Evolutionary conservation across 441 rosid genomes (phyloP), one percentile per base, ranked within the genome.

Genomic region (Euphorbia schlechtendalii): DNA sequence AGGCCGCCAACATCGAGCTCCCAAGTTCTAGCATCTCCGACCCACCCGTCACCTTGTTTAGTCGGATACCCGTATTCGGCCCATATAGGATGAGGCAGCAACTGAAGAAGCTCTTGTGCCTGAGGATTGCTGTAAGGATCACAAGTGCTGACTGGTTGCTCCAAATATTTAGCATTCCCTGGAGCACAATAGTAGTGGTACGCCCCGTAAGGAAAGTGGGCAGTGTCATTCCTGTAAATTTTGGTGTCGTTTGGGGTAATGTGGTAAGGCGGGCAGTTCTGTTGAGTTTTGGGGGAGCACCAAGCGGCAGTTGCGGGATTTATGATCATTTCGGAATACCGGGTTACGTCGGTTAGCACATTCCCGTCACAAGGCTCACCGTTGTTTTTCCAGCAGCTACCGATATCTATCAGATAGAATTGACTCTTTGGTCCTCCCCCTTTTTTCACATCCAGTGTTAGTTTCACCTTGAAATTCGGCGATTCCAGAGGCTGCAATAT

Each of bases 61-160:
- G 91, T 79, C 7, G 97, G 93, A 68, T 86, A 90, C 36, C 97
- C 96, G 28, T 82, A 90, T 32, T 85, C 82, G 13, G 78, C 87
- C 97, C 97, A 90, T 27, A 88, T 84, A 0, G 91, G 93, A 69
- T 90, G 90, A 8, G 96, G 97, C 76, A 90, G 75, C 59, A 90
- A 76, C 82, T 90, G 97, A 64, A 88, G 56, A 66, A 88, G 78
- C 77, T 90, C 96, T 69, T 90, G 97, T 48, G 96, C 79, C 67
- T 90, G 97, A 56, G 97, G 97, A 71, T 90, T 90, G 76, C 97
- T 88, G 34, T 88, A 88, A 36, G 97, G 96, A 64, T 90, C 96
- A 48, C 97, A 90, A 59, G 77, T 69, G 20, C 81, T 80, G 32
- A 75, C 73, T 4, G 93, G 96, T 52, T 57, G 12, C 78, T 88